Base-by-base conservation (phyloP, 1,284 basidiomycete genomes). In the Taiwanofungus camphoratus region DNA sequence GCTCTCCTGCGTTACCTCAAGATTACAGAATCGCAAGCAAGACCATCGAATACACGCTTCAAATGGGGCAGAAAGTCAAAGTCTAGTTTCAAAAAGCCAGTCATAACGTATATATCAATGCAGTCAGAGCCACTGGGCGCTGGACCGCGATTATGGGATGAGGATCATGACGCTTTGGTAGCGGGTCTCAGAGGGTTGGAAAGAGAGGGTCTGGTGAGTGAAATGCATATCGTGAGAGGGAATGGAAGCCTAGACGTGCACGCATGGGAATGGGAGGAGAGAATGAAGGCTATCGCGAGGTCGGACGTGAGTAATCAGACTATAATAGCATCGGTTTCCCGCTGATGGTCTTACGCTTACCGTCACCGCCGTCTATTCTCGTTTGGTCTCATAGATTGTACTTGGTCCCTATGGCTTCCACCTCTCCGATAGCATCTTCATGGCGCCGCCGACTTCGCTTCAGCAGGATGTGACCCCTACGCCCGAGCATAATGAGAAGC, bases 31-130 rank as follows among this genome's bases (percentile, higher is more conserved):
- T 42, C 46, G 18, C 32, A 19, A 13, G 21, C 36, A 19, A 36
- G 42, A 9, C 15, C 49, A 18, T 41, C 46, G 31, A 56, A 47
- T 37, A 83, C 39, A 87, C 60, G 52, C 34, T 65, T 39, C 60
- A 59, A 29, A 52, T 62, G 8, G 55, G 87, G 55, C 59, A 59
- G 6, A 53, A 56, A 26, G 60, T 57, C 37, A 53, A 50, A 52
- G 36, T 9, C 27, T 16, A 79, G 65, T 7, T 34, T 45, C 32
- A 21, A n/a, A 27, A 71, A 65, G 56, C 71, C 65, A 15, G 74
- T 80, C n/a, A 71, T 91, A 45, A 87, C 87, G 26, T 91, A 90
- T 59, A 68, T 92, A 35, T 75, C 79, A 34, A 69, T 78, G 36
- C 86, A 86, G 56, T 75, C 69, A 60, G 71, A 70, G 65, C 68